Evolutionary conservation across 768 basidiomycete species (phyloP).

Genomic region (Mycena olivaceomarginata): DNA sequence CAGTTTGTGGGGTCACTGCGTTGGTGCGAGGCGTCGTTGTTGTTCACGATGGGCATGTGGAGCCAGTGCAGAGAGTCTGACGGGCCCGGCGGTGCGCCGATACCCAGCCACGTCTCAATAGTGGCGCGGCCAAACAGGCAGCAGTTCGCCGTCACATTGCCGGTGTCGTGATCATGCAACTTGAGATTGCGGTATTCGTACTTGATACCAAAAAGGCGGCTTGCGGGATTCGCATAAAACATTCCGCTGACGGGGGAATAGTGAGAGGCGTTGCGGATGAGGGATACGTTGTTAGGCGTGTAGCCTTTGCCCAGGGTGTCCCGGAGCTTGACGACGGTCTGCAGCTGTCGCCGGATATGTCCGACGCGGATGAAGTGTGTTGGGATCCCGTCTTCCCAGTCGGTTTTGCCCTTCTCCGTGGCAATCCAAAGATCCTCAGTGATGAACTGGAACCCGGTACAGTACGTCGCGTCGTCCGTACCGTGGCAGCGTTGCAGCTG

Average conservation of each 20-base stretch:
- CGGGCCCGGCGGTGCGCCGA: not conserved
- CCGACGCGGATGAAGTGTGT: not conserved
- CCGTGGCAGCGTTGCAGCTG: not conserved
- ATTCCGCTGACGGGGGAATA: not conserved
- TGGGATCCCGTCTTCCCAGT: not conserved
- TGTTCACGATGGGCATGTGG: not conserved
- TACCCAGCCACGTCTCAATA: constrained; percentile 25
- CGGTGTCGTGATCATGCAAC: not conserved
- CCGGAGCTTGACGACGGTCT: not conserved
- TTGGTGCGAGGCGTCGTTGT: not conserved
- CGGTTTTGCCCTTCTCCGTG: not conserved
- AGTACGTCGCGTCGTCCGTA: not conserved
- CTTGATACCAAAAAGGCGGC: constrained; percentile 36
- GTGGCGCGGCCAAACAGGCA: constrained; percentile 27
- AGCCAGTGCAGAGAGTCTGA: constrained; percentile 26
- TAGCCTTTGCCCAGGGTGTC: not conserved
- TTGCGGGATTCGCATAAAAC: constrained; percentile 16
- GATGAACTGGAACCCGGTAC: constrained; percentile 39
- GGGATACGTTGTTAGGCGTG: constrained; percentile 16
- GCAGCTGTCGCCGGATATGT: not conserved
- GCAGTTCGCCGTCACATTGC: not conserved
- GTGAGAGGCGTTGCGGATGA: constrained; percentile 29
- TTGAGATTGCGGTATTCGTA: constrained; percentile 20
- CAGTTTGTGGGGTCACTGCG: constrained; percentile 26
- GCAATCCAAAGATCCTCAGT: constrained; percentile 33